Percentiles rank a stretch among this genome's conserved stretches.
phyloP scores from a whole-genome alignment of 257 asterid genomes.

The Solanum appendiculatum region DNA sequence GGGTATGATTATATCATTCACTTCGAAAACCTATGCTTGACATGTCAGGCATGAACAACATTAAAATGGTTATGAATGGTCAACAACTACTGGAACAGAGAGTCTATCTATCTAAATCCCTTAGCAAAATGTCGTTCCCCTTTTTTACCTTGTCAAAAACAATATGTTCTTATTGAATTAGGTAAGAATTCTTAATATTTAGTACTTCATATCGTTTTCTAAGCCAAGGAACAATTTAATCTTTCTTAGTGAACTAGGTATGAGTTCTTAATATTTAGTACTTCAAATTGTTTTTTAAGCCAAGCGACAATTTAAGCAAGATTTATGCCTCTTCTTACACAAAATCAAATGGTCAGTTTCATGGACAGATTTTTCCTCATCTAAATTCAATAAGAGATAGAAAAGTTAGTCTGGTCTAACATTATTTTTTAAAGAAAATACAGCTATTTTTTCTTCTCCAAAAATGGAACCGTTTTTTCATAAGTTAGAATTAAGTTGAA shows the following conservation, averaged over 20 bases:
- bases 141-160: neutral
- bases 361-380: neutral
- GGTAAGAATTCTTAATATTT: neutral
- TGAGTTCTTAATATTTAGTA: no score
- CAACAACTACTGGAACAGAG: neutral
- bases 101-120: neutral
- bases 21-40: neutral
- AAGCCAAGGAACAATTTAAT: neutral
- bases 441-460: neutral
- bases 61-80: neutral
- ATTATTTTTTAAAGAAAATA: neutral
- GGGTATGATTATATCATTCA: slow-evolving; percentile 40
- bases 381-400: neutral
- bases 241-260: no score
- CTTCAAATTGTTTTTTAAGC: no score
- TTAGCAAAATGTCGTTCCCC: neutral
- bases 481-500: neutral
- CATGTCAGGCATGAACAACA: neutral
- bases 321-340: neutral
- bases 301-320: neutral
- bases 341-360: neutral
- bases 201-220: neutral
- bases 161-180: neutral
- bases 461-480: neutral
- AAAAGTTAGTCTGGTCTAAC: neutral